Percentiles rank a stretch among this genome's conserved stretches.
Evolutionary conservation across 306 rosid genomes (phyloP).

Genomic region (Benincasa hispida): DNA sequence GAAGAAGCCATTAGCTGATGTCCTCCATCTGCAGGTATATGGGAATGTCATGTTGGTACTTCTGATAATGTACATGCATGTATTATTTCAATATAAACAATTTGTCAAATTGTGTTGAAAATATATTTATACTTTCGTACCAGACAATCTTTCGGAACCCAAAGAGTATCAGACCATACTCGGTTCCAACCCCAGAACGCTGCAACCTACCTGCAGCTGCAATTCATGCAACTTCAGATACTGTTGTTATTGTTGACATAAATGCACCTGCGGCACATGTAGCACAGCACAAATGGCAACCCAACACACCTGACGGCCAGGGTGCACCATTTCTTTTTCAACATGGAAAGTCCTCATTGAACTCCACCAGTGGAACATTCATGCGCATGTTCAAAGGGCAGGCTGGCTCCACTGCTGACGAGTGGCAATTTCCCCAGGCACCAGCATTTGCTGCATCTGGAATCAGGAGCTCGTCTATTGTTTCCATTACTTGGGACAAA

Average conservation of each 20-base stretch:
- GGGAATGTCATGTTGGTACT: background rate
- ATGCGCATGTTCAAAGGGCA: slow-evolving; percentile 83
- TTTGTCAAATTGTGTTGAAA: no score
- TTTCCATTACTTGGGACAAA: slow-evolving; percentile 69
- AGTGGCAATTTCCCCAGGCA: slow-evolving; percentile 79
- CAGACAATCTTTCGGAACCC: slow-evolving; percentile 98
- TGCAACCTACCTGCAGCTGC: slow-evolving; percentile 97
- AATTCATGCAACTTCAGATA: slow-evolving; percentile 74
- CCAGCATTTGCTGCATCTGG: slow-evolving; percentile 79
- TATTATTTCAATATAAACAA: no score
- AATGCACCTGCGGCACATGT: slow-evolving; percentile 88
- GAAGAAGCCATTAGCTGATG: slow-evolving; percentile 67
- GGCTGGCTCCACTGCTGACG: slow-evolving; percentile 46
- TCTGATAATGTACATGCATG: background rate
- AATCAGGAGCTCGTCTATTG: slow-evolving; percentile 71
- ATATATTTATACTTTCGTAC: slow-evolving; percentile 11
- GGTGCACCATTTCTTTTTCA: slow-evolving; percentile 94
- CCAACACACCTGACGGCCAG: slow-evolving; percentile 95
- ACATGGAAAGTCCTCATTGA: slow-evolving; percentile 53
- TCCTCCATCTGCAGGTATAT: slow-evolving; percentile 89
- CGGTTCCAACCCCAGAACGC: slow-evolving; percentile 67
- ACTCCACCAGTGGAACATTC: slow-evolving; percentile 65
- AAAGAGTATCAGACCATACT: slow-evolving; percentile 59
- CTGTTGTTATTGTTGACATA: slow-evolving; percentile 61
- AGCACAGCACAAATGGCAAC: slow-evolving; percentile 96